Evolutionary conservation across 305 asterid species (phyloP).

Genomic region (Petunia hybrid): DNA sequence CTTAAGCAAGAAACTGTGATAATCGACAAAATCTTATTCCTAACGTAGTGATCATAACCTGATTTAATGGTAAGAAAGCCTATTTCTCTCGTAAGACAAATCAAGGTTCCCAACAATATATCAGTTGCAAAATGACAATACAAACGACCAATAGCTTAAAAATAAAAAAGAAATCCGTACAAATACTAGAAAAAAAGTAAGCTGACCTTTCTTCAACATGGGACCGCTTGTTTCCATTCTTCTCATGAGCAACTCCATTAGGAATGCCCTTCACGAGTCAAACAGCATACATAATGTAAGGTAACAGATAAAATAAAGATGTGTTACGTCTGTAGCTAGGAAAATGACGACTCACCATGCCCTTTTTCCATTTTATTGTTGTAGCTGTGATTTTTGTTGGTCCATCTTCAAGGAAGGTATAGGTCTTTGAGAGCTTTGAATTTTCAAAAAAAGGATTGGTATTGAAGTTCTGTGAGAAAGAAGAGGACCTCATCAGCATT

Average conservation of each 20-base stretch:
- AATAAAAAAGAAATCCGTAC: neutral
- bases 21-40: neutral
- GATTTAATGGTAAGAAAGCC: conserved; percentile 14
- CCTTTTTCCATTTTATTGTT: conserved; percentile 90
- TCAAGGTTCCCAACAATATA: neutral
- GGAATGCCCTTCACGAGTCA: conserved; percentile 69
- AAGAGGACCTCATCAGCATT: neutral
- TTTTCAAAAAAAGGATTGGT: conserved; percentile 89
- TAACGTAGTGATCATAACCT: conserved; percentile 1
- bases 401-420: conserved; percentile 85
- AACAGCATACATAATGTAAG: conserved; percentile 27
- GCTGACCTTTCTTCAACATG: conserved; percentile 82
- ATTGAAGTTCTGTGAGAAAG: conserved; percentile 64
- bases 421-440: conserved; percentile 76
- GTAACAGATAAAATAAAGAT: conserved; percentile 2
- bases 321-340: neutral
- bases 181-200: neutral
- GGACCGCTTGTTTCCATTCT: conserved; percentile 78
- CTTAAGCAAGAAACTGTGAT: neutral
- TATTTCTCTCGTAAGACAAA: neutral
- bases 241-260: conserved; percentile 72
- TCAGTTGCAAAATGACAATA: conserved; percentile 24
- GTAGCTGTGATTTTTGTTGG: conserved; percentile 78
- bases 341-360: conserved; percentile 64
- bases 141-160: neutral